These are phyloP conservation scores for Mucor ambiguus DNA, from an alignment of 371 early-diverging fungal genomes.

Conservation along the genomic window DNA sequence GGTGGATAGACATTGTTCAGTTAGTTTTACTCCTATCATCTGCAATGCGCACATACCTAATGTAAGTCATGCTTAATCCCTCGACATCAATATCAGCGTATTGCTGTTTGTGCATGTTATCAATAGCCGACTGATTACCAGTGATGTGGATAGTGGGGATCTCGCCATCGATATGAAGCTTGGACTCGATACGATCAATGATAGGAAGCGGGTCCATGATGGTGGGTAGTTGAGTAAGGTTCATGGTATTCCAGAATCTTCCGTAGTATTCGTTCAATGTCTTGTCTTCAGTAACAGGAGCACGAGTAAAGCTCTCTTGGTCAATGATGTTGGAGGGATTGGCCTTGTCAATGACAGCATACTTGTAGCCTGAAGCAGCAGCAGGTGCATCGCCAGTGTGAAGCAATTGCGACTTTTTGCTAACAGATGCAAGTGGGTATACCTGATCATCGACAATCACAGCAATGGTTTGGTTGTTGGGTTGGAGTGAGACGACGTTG, in stretches of 20 bases:
- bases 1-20: neutral
- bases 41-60: slow-evolving; percentile 21
- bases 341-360: slow-evolving; percentile 9
- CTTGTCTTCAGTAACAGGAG: neutral
- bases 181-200: slow-evolving; percentile 22
- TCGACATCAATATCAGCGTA: slow-evolving; percentile 16
- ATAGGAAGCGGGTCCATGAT: slow-evolving; percentile 11
- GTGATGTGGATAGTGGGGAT: slow-evolving; percentile 30
- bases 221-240: slow-evolving; percentile 7
- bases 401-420: slow-evolving; percentile 7
- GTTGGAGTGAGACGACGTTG: slow-evolving; percentile 12
- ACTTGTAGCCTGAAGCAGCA: slow-evolving; percentile 12
- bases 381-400: slow-evolving; percentile 17
- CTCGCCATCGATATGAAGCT: slow-evolving; percentile 25
- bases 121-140: slow-evolving; percentile 19
- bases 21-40: neutral
- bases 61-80: slow-evolving; percentile 30
- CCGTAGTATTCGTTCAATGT: slow-evolving; percentile 24
- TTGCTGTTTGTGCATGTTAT: slow-evolving; percentile 26
- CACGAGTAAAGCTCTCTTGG: slow-evolving; percentile 19
- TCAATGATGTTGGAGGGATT: slow-evolving; percentile 1
- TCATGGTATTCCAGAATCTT: slow-evolving; percentile 24
- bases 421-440: slow-evolving; percentile 10
- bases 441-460: slow-evolving; percentile 16
- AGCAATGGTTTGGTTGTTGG: slow-evolving; percentile 9